Evolutionary conservation across 495 filamentous ascomycete species (phyloP).

Genomic region (Sporormia fimetaria): DNA sequence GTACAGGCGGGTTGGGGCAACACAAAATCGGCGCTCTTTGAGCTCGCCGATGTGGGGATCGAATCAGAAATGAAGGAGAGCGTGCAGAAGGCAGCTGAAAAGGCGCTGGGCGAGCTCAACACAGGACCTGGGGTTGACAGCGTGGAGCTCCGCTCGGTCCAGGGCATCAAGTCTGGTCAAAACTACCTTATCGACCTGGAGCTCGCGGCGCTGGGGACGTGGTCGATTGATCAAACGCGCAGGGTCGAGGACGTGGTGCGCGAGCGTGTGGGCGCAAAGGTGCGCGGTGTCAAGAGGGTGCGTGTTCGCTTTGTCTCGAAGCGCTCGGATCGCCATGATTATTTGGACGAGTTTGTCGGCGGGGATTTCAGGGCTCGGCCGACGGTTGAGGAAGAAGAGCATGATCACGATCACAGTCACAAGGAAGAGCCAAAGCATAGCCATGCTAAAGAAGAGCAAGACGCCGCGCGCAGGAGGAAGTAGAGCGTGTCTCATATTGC

Average conservation of each 20-base stretch:
- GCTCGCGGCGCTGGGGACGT: conserved; percentile 59
- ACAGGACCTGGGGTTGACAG: conserved; percentile 32
- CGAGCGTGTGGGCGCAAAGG: conserved; percentile 54
- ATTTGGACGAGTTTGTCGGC: conserved; percentile 70
- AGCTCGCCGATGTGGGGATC: conserved; percentile 80
- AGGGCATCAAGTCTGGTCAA: conserved; percentile 86
- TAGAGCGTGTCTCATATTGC: conserved; percentile 19
- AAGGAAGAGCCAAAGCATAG: conserved; percentile 34
- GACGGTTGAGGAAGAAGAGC: conserved; percentile 56
- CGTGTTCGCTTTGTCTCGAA: conserved; percentile 70
- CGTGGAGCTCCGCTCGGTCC: conserved; percentile 58
- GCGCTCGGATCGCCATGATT: conserved; percentile 39
- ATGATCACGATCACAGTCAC: conserved; percentile 35
- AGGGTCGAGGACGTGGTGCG: conserved; percentile 62
- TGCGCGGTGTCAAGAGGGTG: conserved; percentile 70
- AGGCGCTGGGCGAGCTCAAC: conserved; percentile 40
- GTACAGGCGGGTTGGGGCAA: conserved; percentile 83
- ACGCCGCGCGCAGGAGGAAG: conserved; percentile 26
- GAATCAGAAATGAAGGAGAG: conserved; percentile 68
- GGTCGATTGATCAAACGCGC: conserved; percentile 58
- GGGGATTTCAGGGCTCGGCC: conserved; percentile 49
- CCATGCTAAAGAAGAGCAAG: conserved; percentile 27
- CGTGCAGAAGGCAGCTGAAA: conserved; percentile 51
- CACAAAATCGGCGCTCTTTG: conserved; percentile 65
- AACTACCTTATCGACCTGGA: conserved; percentile 88